A percentile compares a stretch with the other conserved stretches of the same genome.
Evolutionary conservation across 2,329 filamentous ascomycete genomes (phyloP).

Genomic region (Annulohypoxylon truncatum): DNA sequence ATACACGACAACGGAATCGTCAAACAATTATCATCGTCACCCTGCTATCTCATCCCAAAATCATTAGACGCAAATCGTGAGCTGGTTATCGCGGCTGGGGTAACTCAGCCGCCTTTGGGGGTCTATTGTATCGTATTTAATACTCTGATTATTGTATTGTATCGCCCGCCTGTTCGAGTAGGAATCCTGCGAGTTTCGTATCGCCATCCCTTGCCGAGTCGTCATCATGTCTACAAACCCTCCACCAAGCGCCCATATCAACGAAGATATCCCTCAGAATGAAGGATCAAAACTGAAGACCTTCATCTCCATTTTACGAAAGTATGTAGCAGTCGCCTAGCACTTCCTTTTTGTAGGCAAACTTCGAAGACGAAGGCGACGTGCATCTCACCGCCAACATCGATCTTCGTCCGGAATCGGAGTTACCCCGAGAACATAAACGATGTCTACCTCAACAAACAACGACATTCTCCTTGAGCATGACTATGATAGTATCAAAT

Average conservation of each 20-base stretch:
- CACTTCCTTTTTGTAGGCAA: slow-evolving; percentile 1
- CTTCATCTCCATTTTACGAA: slow-evolving; percentile 87
- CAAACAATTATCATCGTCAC: slow-evolving; percentile 10
- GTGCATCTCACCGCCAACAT: slow-evolving; percentile 28
- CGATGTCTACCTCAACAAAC: background rate
- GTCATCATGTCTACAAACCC: slow-evolving; percentile 45
- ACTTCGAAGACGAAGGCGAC: background rate
- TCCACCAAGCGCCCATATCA: slow-evolving; percentile 40
- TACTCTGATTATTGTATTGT: background rate
- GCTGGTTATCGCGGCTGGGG: slow-evolving; percentile 29
- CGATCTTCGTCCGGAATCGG: slow-evolving; percentile 42
- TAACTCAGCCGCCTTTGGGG: slow-evolving; percentile 20
- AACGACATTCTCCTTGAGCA: background rate
- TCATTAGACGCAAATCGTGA: slow-evolving; percentile 13
- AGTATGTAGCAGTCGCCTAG: slow-evolving; percentile 67
- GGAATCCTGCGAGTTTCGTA: background rate
- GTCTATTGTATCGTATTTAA: background rate
- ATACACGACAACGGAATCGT: slow-evolving; percentile 3
- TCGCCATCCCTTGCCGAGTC: background rate
- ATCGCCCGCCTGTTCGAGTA: background rate
- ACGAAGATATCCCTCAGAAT: slow-evolving; percentile 62
- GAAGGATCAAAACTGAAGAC: slow-evolving; percentile 91
- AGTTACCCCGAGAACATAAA: slow-evolving; percentile 19
- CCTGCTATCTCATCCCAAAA: slow-evolving; percentile 1
- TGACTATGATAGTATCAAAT: background rate